Percentiles rank a stretch among this genome's conserved stretches.
These are phyloP conservation scores for Trypanosoma brucei DNA, from an alignment of 208 protist species.

Conservation along the genomic window DNA sequence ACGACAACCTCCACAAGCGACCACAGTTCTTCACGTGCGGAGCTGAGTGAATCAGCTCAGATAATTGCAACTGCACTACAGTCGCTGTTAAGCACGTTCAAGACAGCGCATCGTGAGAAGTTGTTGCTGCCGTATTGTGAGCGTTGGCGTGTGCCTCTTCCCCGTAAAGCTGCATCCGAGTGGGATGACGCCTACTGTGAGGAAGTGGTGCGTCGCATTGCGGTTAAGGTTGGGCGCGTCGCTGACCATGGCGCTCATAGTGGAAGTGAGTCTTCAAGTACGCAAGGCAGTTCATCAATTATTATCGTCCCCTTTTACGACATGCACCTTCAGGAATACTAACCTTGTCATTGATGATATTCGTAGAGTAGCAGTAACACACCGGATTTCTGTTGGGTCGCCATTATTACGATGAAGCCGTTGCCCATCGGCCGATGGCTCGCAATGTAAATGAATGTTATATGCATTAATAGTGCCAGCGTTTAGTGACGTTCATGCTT, in stretches of 20 bases:
- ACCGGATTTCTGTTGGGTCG: too few relatives aligned
- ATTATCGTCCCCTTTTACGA: neutral
- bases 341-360: too few relatives aligned
- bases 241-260: neutral
- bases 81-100: neutral
- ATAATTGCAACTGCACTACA: neutral
- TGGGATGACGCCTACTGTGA: neutral
- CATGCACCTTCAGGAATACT: neutral
- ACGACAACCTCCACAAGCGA: neutral
- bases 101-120: neutral
- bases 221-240: neutral
- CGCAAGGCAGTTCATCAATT: neutral
- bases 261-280: neutral
- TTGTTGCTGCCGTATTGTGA: neutral
- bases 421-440: too few relatives aligned
- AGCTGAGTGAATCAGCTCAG: slow-evolving; percentile 2
- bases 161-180: neutral
- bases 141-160: slow-evolving; percentile 1
- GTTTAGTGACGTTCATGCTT: too few relatives aligned
- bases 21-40: neutral
- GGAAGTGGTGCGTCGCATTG: neutral
- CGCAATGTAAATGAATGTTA: too few relatives aligned
- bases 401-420: too few relatives aligned
- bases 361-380: too few relatives aligned
- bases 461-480: too few relatives aligned